Base-by-base conservation (phyloP, 1,284 basidiomycete species). In the Marasmius oreades region DNA sequence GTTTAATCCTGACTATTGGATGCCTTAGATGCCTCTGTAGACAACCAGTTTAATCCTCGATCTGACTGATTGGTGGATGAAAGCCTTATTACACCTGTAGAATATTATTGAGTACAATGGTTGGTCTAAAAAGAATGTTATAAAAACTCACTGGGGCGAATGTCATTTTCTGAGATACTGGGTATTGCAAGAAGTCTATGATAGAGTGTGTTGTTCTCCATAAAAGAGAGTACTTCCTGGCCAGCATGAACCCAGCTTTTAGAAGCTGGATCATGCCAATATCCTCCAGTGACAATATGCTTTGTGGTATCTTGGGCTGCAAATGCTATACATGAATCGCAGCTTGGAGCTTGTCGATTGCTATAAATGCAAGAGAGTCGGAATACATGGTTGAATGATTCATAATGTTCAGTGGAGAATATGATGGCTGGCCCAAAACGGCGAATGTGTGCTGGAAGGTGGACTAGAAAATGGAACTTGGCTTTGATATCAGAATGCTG, bases 391-490 rank as follows among this genome's bases (percentile, higher is more conserved):
- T 64, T 64, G 56, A 58, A 64, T 1, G 54, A 62, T 31, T 64
- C 61, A 43, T 61, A 64, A 4, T 51, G 39, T 34, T 64, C 61
- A 1, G 61, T 64, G 3, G 43, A 45, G 23, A 45, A 45, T 18
- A 45, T 24, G 8, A 67, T 59, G 0, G 63, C 60, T 12, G 64
- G 66, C 1, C 66, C 65, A 57, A 66, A 67, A 3, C 63, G 53
- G 10, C 58, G 51, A 26, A 66, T 66, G 45, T 63, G 57, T 6
- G 20, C 48, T n/a, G 57, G 58, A 14, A 65, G 44, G 52, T 67
- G 62, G 7, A 61, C 43, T 7, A 66, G 55, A 18, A 62, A 55
- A 39, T 65, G 63, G 28, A 64, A 64, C 39, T 65, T 65, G 63
- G 59, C 46, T 68, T 67, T 37, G 44, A 43, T 33, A 60, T 63